These are phyloP conservation scores for Rhodosporidiobolus odoratus DNA, from an alignment of 768 basidiomycete genomes.

Conservation along the genomic window DNA sequence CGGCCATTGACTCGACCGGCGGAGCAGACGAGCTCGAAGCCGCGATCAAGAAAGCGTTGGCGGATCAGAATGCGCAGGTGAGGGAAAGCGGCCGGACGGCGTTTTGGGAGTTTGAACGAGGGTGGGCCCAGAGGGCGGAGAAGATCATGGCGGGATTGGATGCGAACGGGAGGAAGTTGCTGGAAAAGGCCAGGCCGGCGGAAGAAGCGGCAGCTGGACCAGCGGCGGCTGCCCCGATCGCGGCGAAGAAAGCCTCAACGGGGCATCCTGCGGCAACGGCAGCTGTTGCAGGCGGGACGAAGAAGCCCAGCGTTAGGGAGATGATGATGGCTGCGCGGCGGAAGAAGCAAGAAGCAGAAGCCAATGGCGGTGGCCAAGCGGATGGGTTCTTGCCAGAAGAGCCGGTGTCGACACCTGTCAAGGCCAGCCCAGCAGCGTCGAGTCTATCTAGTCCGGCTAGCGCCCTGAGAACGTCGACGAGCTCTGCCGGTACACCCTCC, in stretches of 20 bases:
- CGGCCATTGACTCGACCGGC: conserved; percentile 62
- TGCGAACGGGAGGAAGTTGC: conserved; percentile 63
- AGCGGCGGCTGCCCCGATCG: neutral
- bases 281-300: neutral
- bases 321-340: conserved; percentile 23
- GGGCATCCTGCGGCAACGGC: neutral
- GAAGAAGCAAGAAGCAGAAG: conserved; percentile 6
- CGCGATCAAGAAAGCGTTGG: conserved; percentile 64
- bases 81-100: conserved; percentile 63
- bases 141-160: conserved; percentile 66
- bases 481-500: neutral
- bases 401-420: too few relatives aligned
- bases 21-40: conserved; percentile 69
- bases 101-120: conserved; percentile 67
- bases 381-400: neutral
- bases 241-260: neutral
- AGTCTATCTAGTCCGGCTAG: neutral
- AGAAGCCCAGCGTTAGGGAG: conserved; percentile 29
- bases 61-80: conserved; percentile 73
- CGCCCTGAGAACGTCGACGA: neutral
- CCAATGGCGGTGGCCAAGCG: neutral
- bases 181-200: conserved; percentile 60
- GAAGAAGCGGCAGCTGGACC: neutral
- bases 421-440: neutral
- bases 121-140: conserved; percentile 66